Evolutionary conservation across 2,329 filamentous ascomycete genomes (phyloP), one percentile per base, ranked within the genome.

Genomic region (Zymoseptoria tritici): DNA sequence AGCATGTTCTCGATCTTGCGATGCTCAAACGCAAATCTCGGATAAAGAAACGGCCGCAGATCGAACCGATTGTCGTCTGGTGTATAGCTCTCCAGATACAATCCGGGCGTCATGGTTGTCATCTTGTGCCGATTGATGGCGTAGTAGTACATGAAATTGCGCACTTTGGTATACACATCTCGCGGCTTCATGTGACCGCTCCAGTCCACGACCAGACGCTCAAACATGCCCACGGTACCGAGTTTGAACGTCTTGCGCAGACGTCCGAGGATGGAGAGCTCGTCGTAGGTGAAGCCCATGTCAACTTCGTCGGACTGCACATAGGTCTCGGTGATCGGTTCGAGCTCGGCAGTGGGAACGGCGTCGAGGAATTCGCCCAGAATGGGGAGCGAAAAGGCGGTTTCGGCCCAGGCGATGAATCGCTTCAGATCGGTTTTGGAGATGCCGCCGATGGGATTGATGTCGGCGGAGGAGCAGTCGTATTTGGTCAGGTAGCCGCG

Each of bases 401-500:
- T 75, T 56, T 78, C 73, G 2, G 85, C 82, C 80, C 83, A 91
- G n/a, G 75, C 76, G 60, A 91, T 88, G 74, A 92, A 91, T 9
- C 80, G 75, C 71, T 88, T 89, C 1, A 90, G 76, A 66, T 91
- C 88, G 1, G 79, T 83, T 72, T 90, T 91, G 59, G 77, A 80
- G 59, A 85, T 83, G 9, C 79, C 79, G 16, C 83, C 85, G 55
- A 88, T 86, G 3, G 85, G 85, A 66, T 87, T 85, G 70, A 86
- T 76, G 66, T 79, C 77, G 16, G 78, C 78, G n/a, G 72, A 75
- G 7, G 69, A 74, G 67, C 81, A 83, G 70, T 89, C 87, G 68
- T 89, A 89, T 73, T 90, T 89, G n/a, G 87, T 90, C 21, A 88
- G 76, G 71, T 89, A 85, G 20, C 79, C 80, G 26, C 80, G 75